Conservation (phyloP, 2,329 filamentous ascomycete species). For the Colletotrichum nymphaeae region DNA sequence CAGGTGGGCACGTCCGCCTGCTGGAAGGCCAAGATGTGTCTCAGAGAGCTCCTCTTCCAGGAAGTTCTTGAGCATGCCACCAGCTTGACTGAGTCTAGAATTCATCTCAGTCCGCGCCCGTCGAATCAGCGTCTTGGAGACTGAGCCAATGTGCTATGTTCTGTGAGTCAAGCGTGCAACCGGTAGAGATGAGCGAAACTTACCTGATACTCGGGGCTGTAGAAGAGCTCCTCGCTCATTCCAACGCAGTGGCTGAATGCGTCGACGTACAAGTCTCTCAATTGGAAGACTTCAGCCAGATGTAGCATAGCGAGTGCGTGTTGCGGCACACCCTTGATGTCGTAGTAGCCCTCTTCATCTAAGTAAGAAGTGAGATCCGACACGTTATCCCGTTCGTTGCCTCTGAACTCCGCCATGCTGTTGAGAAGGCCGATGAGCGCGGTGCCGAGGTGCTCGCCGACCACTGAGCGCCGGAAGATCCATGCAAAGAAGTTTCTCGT, state of each 20-base stretch:
- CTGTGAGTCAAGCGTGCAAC: conserved; percentile 38
- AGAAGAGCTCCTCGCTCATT: conserved; percentile 73
- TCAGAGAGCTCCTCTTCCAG: conserved; percentile 78
- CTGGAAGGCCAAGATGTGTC: conserved; percentile 71
- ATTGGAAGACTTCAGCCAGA: conserved; percentile 74
- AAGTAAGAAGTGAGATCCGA: conserved; percentile 73
- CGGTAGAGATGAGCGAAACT: conserved; percentile 40
- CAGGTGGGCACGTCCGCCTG: conserved; percentile 72
- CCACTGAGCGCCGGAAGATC: conserved; percentile 72
- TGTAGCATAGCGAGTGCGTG: conserved; percentile 76
- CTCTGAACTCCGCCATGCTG: conserved; percentile 72
- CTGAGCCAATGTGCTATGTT: conserved; percentile 57
- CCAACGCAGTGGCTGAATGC: conserved; percentile 84
- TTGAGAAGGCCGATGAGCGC: conserved; percentile 74
- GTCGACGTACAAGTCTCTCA: conserved; percentile 75
- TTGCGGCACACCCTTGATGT: conserved; percentile 72
- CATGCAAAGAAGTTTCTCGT: conserved; percentile 83
- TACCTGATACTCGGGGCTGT: conserved; percentile 71
- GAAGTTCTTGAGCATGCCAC: conserved; percentile 71
- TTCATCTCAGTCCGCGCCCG: conserved; percentile 74
- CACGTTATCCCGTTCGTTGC: conserved; percentile 64
- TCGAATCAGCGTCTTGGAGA: conserved; percentile 74
- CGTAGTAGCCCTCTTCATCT: conserved; percentile 76
- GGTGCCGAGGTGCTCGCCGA: conserved; percentile 73
- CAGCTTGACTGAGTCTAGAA: conserved; percentile 67